Base-by-base conservation (phyloP, 164 flowering plant species). In the Nymphaea thermarum region DNA sequence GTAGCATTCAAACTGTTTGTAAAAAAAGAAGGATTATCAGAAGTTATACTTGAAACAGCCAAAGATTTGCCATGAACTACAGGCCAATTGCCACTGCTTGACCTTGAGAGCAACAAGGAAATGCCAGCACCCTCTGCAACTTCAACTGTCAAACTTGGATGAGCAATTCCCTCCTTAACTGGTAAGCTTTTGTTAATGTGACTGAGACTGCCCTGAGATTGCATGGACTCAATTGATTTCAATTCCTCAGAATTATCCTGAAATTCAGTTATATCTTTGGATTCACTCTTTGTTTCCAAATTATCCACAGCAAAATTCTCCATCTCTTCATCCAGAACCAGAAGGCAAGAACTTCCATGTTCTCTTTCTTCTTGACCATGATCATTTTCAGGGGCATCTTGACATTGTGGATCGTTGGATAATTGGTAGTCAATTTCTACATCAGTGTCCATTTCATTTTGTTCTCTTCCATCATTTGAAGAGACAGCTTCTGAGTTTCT, bases 21-120 rank as follows among this genome's bases (percentile, higher is more conserved):
- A 45, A 79, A 75, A 79, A 81, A 87, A 61, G 89, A 84, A n/a
- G 78, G 79, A 72, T 90, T 87, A 66, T 85, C 96, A 78, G 74
- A 85, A 67, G 86, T 69, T 45, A 82, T 80, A 68, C 75, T 79
- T 55, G 81, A 70, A 43, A 92, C 90, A 18, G 82, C 76, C 67
- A 84, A 81, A 57, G 80, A 67, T 81, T 89, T 84, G 43, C 85
- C 87, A 73, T 84, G 96, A 72, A 87, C 75, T 74, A 90, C 77
- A 73, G 80, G 86, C 71, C 93, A 88, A 73, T 84, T 88, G 66
- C 77, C 76, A 76, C 96, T 94, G 76, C 82, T 81, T 71, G 97
- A 87, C 76, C 87, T 80, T 65, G 82, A 87, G 72, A 90, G 78
- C 55, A 72, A 65, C 67, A 95, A 51, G 60, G 96, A 85, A 68